Evolutionary conservation across 768 basidiomycete species (phyloP).

Genomic region (Inosperma sp.): DNA sequence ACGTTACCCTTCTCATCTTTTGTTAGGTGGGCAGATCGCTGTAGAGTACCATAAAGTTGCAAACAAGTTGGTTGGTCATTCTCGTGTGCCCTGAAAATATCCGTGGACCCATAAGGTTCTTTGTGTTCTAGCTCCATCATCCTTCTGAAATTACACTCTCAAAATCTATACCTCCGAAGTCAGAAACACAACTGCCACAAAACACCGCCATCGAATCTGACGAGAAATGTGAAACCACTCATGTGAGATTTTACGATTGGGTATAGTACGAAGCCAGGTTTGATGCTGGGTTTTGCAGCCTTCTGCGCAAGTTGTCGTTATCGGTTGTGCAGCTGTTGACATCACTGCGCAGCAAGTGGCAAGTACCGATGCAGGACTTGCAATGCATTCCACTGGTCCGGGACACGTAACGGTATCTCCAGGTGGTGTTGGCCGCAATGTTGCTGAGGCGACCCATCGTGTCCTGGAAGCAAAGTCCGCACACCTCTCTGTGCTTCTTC

Average conservation of each 20-base stretch:
- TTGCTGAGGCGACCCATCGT: conserved; percentile 85
- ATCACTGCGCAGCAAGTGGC: conserved; percentile 56
- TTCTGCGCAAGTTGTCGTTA: conserved; percentile 55
- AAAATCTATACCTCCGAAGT: neutral
- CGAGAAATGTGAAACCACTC: no score
- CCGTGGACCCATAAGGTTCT: neutral
- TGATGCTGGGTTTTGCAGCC: conserved; percentile 14
- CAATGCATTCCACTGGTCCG: conserved; percentile 66
- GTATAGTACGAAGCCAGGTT: neutral
- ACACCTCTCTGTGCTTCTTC: conserved; percentile 48
- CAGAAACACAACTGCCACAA: no score
- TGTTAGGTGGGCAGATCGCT: conserved; percentile 72
- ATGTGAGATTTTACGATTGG: no score
- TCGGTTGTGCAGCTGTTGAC: conserved; percentile 89
- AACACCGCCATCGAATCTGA: no score
- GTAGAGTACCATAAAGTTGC: conserved; percentile 61
- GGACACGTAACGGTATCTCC: conserved; percentile 68
- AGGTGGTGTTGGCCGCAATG: conserved; percentile 93
- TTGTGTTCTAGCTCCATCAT: neutral
- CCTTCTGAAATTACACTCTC: neutral
- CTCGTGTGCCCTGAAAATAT: neutral
- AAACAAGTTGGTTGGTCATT: conserved; percentile 32
- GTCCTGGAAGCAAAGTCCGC: conserved; percentile 38
- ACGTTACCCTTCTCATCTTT: conserved; percentile 1
- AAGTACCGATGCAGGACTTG: conserved; percentile 33